Conservation (phyloP, 2,329 filamentous ascomycete species). For the Hirsutella thompsonii region DNA sequence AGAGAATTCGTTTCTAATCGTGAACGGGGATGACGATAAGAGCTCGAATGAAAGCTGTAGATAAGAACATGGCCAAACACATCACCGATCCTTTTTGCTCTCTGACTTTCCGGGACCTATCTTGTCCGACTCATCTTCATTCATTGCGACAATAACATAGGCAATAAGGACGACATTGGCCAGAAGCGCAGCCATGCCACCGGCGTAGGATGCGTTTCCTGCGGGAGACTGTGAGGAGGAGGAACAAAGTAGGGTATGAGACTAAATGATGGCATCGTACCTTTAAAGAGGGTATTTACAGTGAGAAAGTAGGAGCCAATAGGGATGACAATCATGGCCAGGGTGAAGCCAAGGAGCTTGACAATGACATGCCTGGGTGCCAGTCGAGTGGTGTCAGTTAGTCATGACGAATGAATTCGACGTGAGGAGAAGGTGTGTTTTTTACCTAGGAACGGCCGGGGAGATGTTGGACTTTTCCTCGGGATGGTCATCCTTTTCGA, state of each 20-base stretch:
- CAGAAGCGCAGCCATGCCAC: constrained; percentile 71
- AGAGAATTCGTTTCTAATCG: too few species aligned
- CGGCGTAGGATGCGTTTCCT: constrained; percentile 86
- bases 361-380: constrained; percentile 62
- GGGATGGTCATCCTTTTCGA: constrained; percentile 43
- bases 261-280: constrained; percentile 30
- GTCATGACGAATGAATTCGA: too few species aligned
- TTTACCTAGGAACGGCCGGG: constrained; percentile 75
- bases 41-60: neutral
- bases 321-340: constrained; percentile 80
- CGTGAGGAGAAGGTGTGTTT: too few species aligned
- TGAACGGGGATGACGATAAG: too few species aligned
- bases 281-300: constrained; percentile 62
- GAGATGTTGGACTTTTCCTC: constrained; percentile 56
- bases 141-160: constrained; percentile 88
- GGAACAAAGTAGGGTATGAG: neutral
- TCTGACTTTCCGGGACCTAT: constrained; percentile 28
- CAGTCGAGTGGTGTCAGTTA: too few species aligned
- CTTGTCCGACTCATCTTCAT: constrained; percentile 56
- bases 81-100: constrained; percentile 38
- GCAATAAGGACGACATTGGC: constrained; percentile 82
- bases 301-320: constrained; percentile 83
- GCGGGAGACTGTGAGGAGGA: constrained; percentile 4
- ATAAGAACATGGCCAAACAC: neutral
- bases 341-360: constrained; percentile 81